Evolutionary conservation across 805 yeast genomes (phyloP).

Genomic region (Saturnispora bothae): DNA sequence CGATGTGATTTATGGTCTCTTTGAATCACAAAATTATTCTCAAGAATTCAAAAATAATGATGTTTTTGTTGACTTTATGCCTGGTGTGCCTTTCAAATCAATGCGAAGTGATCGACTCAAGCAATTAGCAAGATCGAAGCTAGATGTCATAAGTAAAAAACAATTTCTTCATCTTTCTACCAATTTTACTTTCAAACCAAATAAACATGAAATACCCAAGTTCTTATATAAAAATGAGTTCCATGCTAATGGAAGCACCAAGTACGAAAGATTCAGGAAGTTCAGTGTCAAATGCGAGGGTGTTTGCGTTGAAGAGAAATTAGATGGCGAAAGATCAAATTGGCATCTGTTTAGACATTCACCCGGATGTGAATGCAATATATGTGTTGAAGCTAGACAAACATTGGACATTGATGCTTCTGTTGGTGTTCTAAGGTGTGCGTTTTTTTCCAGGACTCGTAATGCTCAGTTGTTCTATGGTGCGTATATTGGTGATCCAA

Average conservation of each 20-base stretch:
- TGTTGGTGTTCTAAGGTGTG: constrained; percentile 33
- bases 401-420: not conserved
- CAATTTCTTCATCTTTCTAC: constrained; percentile 1
- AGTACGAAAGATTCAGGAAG: no score
- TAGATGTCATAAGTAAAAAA: constrained; percentile 3
- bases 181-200: constrained; percentile 21
- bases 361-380: constrained; percentile 12
- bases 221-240: constrained; percentile 35
- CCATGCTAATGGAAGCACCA: no score
- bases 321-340: constrained; percentile 87
- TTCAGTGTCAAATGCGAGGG: constrained; percentile 6
- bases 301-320: constrained; percentile 77
- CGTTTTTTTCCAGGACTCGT: constrained; percentile 70
- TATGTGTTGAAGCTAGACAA: constrained; percentile 20
- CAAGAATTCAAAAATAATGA: constrained; percentile 28
- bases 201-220: constrained; percentile 48
- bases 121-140: no score
- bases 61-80: constrained; percentile 26
- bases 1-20: constrained; percentile 11
- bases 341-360: constrained; percentile 48
- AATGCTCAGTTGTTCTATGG: constrained; percentile 45
- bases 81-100: constrained; percentile 57
- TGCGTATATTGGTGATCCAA: constrained; percentile 12
- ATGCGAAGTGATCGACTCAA: no score
- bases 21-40: constrained; percentile 5